Evolutionary conservation across 257 asterid genomes (phyloP), one percentile per base, ranked within the genome.

Genomic region (Penstemon eatonii): DNA sequence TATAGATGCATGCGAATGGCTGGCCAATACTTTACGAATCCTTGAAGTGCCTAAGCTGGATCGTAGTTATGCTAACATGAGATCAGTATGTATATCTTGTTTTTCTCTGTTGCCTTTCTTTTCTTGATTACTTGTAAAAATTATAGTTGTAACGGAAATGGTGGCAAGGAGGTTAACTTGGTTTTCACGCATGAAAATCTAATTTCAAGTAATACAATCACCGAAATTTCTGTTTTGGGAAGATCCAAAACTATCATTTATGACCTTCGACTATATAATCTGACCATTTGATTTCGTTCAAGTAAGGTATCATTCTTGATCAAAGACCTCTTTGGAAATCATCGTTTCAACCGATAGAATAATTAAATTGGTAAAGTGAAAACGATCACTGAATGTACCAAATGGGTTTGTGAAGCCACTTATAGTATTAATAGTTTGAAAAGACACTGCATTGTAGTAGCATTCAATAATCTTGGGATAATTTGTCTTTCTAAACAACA

Each of bases 1-100:
- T 62, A 84, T 94, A 81, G 97, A 94, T 70, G 91, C 99, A 46
- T 91, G 96, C 66, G 97, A 94, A 75, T 94, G 97, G 97, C 86
- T 94, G 67, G 83, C 93, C 73, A 76, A 76, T 77, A 87, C 91
- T 76, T 68, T 94, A 76, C 80, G 47, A 67, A 75, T 65, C 65
- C 96, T 94, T 43, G 92, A 91, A 83, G 88, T 74, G 64, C 96
- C 97, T 60, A 82, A 80, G 71, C 75, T 91, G 90, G 96, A 91
- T 76, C 86, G 80, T 59, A 75, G 72, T 79, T 87, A 80, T 73
- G 84, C 82, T 55, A 84, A 84, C 62, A 80, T 86, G 90, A 87
- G 80, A 84, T 80, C 96, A 68, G 99, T 94, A 91, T 72, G 96
- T 80, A 56, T 67, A 68, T 60, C 45, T 73, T 45, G 74, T 66